Evolutionary conservation across 306 rosid genomes (phyloP).

Genomic region (Lotus japonicus): DNA sequence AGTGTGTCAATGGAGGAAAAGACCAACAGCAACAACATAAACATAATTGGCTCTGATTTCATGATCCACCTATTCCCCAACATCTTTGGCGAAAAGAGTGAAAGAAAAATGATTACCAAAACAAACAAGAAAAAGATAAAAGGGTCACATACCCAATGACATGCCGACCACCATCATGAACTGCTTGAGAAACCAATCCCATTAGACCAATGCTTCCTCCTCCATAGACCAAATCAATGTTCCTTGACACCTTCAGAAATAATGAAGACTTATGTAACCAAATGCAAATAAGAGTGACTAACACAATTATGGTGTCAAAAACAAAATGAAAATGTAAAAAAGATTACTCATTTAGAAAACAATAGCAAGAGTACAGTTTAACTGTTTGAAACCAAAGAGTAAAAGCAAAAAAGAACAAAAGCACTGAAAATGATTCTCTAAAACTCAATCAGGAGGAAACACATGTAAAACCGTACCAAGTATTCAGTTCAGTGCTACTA

Average conservation of each 20-base stretch:
- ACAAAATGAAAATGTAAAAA: not conserved
- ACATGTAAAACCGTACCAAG: constrained; percentile 13
- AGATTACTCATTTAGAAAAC: constrained; percentile 20
- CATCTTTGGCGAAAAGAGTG: constrained; percentile 18
- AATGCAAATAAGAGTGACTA: not conserved
- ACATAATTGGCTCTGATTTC: constrained; percentile 26
- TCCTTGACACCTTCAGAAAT: constrained; percentile 72
- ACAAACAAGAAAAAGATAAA: not conserved
- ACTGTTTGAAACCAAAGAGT: not conserved
- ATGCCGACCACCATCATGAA: constrained; percentile 98
- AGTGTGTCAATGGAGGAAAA: constrained; percentile 33
- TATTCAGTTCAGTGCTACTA: not conserved
- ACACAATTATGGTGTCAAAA: not conserved
- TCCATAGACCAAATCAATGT: constrained; percentile 96
- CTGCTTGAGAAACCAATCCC: constrained; percentile 99
- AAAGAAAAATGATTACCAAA: not conserved
- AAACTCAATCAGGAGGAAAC: constrained; percentile 8
- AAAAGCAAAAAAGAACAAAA: not conserved
- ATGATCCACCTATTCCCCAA: constrained; percentile 26
- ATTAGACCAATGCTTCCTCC: constrained; percentile 98
- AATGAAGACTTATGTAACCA: not conserved
- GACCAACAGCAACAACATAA: constrained; percentile 26
- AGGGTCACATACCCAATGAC: constrained; percentile 65
- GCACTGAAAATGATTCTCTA: constrained; percentile 2
- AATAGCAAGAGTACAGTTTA: not conserved